Evolutionary conservation across 2,329 filamentous ascomycete genomes (phyloP).

Genomic region (Furcasterigmium furcatum): DNA sequence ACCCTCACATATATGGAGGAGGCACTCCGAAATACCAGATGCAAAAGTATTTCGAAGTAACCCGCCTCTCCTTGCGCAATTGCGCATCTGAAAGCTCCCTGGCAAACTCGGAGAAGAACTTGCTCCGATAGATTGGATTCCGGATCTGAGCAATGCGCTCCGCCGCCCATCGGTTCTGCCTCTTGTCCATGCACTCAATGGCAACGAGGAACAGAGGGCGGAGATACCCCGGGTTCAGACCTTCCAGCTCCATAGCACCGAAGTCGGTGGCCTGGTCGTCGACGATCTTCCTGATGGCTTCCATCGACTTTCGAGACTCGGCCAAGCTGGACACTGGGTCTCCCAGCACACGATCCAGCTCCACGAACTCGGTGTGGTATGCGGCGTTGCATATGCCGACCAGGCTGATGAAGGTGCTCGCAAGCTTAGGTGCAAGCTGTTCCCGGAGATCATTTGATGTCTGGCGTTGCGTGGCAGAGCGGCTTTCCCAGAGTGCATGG

Average conservation of each 20-base stretch:
- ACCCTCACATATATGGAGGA: background rate
- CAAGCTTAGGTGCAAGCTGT: constrained; percentile 11
- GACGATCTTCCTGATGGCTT: constrained; percentile 12
- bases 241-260: background rate
- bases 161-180: constrained; percentile 14
- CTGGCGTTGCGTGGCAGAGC: constrained; percentile 10
- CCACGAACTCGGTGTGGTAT: constrained; percentile 16
- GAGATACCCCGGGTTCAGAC: constrained; percentile 15
- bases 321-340: constrained; percentile 13
- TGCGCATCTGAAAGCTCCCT: constrained; percentile 13
- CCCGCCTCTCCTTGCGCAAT: constrained; percentile 14
- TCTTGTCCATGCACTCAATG: constrained; percentile 14
- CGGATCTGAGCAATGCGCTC: constrained; percentile 10
- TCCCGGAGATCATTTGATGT: constrained; percentile 9
- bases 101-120: constrained; percentile 14
- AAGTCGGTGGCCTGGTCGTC: constrained; percentile 12
- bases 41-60: constrained; percentile 17
- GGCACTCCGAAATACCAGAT: constrained; percentile 11
- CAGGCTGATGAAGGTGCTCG: constrained; percentile 11
- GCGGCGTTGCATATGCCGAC: constrained; percentile 15
- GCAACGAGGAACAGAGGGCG: constrained; percentile 17
- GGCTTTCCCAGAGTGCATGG: constrained; percentile 10
- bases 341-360: constrained; percentile 16
- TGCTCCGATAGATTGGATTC: constrained; percentile 7
- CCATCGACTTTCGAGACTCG: constrained; percentile 12